These are phyloP conservation scores for Plasmodium sp. DNA, from an alignment of 169 alveolate species.

Conservation along the genomic window DNA sequence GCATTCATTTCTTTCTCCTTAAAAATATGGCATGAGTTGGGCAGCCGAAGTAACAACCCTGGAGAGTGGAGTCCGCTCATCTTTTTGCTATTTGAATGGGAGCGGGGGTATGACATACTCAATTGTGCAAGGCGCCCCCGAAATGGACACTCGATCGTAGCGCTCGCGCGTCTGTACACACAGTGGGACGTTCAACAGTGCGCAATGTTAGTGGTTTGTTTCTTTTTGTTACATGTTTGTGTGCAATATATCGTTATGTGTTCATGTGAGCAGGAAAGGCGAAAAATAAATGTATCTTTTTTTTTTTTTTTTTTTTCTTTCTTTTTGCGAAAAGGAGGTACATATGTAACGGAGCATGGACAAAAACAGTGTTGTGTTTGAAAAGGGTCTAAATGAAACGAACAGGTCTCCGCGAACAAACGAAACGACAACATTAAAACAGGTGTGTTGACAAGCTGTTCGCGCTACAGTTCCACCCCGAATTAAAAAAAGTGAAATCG, in stretches of 20 bases:
- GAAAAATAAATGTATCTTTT: not conserved
- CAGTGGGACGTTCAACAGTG: not conserved
- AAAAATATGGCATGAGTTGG: not conserved
- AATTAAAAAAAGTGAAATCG: not conserved
- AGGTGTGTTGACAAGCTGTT: not conserved
- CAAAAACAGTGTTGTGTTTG: not conserved
- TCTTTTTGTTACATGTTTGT: constrained; percentile 5
- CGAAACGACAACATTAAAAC: not conserved
- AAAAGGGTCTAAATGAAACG: not conserved
- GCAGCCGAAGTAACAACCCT: not conserved
- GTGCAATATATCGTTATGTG: not conserved
- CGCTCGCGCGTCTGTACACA: not conserved
- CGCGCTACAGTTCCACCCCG: not conserved
- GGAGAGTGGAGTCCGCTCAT: not conserved
- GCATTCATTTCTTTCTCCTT: not conserved
- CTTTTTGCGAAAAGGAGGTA: not conserved
- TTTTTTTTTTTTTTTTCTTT: not conserved
- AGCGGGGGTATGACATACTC: not conserved
- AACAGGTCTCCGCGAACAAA: not conserved
- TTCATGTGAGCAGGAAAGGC: not conserved
- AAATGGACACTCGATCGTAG: not conserved
- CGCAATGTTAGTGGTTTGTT: not conserved
- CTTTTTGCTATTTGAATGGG: not conserved
- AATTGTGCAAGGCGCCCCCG: not conserved
- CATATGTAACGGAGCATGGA: not conserved